These are phyloP conservation scores for Trebouxia sp. DNA, from an alignment of 139 green algal genomes.

Conservation along the genomic window DNA sequence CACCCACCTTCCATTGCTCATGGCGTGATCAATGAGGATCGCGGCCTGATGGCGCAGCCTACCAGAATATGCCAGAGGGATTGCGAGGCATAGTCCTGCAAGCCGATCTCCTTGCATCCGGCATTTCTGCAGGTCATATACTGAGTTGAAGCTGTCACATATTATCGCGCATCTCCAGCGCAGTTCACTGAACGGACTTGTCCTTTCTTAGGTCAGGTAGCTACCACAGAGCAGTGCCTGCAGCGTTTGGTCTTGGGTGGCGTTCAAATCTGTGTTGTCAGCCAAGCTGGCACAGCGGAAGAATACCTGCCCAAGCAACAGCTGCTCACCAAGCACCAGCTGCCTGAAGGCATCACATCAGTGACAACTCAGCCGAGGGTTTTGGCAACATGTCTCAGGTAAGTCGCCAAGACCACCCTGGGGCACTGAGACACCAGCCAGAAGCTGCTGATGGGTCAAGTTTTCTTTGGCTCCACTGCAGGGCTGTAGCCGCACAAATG, in stretches of 20 bases:
- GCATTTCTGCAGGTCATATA: neutral
- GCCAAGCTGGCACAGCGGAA: neutral
- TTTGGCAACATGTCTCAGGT: neutral
- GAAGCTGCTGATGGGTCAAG: neutral
- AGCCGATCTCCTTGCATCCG: neutral
- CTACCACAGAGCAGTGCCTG: conserved; percentile 12
- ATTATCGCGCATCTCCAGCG: neutral
- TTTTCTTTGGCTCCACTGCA: neutral
- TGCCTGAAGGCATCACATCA: neutral
- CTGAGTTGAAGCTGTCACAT: neutral
- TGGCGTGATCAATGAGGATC: too few species aligned
- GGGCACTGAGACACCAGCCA: neutral
- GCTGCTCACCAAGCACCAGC: neutral
- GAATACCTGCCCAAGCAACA: neutral
- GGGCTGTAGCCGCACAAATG: neutral
- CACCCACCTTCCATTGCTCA: too few species aligned
- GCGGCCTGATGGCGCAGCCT: too few species aligned
- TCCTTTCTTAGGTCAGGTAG: neutral
- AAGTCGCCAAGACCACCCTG: neutral
- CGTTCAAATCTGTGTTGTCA: neutral
- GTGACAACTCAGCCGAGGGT: neutral
- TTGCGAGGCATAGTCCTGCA: neutral
- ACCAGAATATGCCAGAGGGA: too few species aligned
- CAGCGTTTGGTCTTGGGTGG: conserved; percentile 1
- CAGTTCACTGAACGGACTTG: neutral